Conservation (phyloP, 1,284 basidiomycete genomes). For the Trichosporon ovoides region DNA sequence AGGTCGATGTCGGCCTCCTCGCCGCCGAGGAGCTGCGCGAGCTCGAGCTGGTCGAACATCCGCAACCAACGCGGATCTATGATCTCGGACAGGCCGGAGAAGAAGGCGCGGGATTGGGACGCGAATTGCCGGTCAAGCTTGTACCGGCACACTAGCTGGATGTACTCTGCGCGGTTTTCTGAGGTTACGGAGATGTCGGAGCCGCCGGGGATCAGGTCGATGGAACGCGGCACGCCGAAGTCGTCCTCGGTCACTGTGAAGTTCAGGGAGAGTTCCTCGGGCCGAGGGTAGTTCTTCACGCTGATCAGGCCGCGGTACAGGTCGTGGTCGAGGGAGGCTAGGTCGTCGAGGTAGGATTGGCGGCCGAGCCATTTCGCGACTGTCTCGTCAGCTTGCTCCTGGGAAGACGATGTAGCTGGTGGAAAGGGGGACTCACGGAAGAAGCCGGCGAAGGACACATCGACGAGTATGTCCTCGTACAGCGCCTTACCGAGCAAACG, state of each 20-base stretch:
- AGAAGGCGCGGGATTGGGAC: constrained; percentile 67
- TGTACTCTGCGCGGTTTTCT: constrained; percentile 85
- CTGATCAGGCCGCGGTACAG: constrained; percentile 76
- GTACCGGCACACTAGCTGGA: constrained; percentile 84
- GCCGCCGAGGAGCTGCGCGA: constrained; percentile 78
- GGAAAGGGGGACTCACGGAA: constrained; percentile 62
- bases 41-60: constrained; percentile 92
- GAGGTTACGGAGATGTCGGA: constrained; percentile 82
- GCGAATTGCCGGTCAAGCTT: constrained; percentile 84
- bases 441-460: constrained; percentile 91
- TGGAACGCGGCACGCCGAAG: constrained; percentile 71
- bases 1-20: constrained; percentile 76
- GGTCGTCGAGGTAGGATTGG: constrained; percentile 83
- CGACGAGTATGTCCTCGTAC: constrained; percentile 95
- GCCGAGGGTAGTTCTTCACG: constrained; percentile 84
- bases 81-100: constrained; percentile 71
- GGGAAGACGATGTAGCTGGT: no score
- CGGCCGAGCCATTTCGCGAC: constrained; percentile 70
- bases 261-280: constrained; percentile 84
- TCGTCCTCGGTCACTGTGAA: constrained; percentile 89
- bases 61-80: constrained; percentile 84
- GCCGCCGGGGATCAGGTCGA: constrained; percentile 79
- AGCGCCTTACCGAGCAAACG: constrained; percentile 90
- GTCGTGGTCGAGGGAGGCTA: constrained; percentile 84
- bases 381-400: constrained; percentile 45